Conservation (phyloP, 129 eudicot genomes). For the Lonicera japonica region DNA sequence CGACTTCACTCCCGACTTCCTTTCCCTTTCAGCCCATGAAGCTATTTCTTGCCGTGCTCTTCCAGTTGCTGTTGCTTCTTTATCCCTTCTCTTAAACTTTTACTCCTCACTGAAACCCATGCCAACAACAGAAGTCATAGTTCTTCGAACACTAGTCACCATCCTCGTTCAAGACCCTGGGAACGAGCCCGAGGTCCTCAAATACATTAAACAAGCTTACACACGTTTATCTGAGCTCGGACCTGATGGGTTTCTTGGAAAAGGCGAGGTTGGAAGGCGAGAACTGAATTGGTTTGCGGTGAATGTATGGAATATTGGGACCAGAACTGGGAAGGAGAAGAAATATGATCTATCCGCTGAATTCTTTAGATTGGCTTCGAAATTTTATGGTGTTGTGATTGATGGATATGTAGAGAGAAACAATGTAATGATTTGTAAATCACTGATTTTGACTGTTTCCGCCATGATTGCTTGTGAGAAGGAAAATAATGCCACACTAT, state of each 20-base stretch:
- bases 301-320: slow-evolving; percentile 68
- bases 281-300: slow-evolving; percentile 78
- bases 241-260: slow-evolving; percentile 71
- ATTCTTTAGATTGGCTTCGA: slow-evolving; percentile 64
- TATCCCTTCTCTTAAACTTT: slow-evolving; percentile 65
- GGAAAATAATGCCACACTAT: slow-evolving; percentile 34
- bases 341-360: slow-evolving; percentile 52
- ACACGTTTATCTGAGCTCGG: slow-evolving; percentile 61
- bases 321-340: slow-evolving; percentile 61
- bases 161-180: slow-evolving; percentile 54
- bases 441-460: slow-evolving; percentile 67
- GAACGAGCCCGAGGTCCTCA: slow-evolving; percentile 59
- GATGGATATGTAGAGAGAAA: slow-evolving; percentile 57
- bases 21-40: slow-evolving; percentile 90
- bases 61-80: slow-evolving; percentile 71
- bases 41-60: slow-evolving; percentile 75
- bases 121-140: slow-evolving; percentile 77
- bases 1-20: slow-evolving; percentile 87
- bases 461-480: slow-evolving; percentile 78
- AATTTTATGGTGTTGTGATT: slow-evolving; percentile 48
- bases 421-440: slow-evolving; percentile 64
- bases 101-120: slow-evolving; percentile 66
- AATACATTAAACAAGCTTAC: slow-evolving; percentile 68
- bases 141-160: slow-evolving; percentile 68
- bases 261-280: slow-evolving; percentile 81